Evolutionary conservation across 192 early-diverging fungal genomes (phyloP).

Genomic region (Rhizoclosmatium sp.): DNA sequence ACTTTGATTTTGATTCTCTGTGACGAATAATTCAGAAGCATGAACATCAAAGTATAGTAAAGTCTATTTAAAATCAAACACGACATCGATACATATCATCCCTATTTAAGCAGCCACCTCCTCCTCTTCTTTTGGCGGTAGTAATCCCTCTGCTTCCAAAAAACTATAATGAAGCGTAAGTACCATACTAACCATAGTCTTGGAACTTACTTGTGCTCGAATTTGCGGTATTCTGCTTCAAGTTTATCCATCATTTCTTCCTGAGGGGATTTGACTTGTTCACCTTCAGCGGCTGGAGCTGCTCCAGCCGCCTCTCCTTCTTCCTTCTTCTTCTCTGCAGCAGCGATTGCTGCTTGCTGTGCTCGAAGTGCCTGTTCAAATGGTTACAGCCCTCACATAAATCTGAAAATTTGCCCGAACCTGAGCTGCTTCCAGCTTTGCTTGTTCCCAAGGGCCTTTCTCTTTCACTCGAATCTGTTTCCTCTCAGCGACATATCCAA

Average conservation of each 20-base stretch:
- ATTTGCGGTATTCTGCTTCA: slow-evolving; percentile 50
- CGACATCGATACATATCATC: too few species aligned
- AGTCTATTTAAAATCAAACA: too few species aligned
- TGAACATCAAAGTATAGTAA: too few species aligned
- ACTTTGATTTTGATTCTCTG: too few species aligned
- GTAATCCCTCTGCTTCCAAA: slow-evolving; percentile 22
- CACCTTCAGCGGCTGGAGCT: slow-evolving; percentile 7
- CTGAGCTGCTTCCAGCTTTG: slow-evolving; percentile 49
- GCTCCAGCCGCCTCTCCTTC: neutral
- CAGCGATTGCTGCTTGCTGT: slow-evolving; percentile 10
- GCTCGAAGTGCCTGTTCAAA: slow-evolving; percentile 24
- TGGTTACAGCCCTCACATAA: neutral
- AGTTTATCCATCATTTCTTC: slow-evolving; percentile 47
- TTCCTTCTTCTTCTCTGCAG: slow-evolving; percentile 10
- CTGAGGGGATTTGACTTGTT: neutral
- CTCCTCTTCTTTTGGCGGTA: neutral
- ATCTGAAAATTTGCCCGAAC: slow-evolving; percentile 7
- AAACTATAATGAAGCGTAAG: slow-evolving; percentile 14
- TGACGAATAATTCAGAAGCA: too few species aligned
- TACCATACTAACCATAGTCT: neutral
- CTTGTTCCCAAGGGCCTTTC: slow-evolving; percentile 52
- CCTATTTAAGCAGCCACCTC: too few species aligned
- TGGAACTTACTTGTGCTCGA: slow-evolving; percentile 45
- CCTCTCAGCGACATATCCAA: slow-evolving; percentile 51
- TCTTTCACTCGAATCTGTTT: slow-evolving; percentile 55